phyloP scores from a whole-genome alignment of 495 filamentous ascomycete species.

The Aspergillus indologenus region DNA sequence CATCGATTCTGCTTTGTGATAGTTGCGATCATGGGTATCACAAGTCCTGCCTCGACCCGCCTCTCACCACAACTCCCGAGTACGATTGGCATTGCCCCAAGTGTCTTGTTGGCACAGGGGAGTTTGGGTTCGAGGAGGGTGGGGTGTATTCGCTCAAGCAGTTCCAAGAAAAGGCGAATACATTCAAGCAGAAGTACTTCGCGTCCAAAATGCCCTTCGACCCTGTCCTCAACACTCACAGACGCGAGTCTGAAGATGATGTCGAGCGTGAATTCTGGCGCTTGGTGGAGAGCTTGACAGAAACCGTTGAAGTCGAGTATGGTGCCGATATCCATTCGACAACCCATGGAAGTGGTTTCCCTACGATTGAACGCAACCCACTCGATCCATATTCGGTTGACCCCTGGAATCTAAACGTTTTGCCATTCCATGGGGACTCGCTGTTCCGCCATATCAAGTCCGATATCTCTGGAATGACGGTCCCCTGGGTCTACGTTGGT shows the following conservation, averaged over 20 bases:
- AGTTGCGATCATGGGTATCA: constrained; percentile 91
- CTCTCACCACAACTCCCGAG: constrained; percentile 72
- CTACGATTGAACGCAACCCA: constrained; percentile 89
- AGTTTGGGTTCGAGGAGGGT: constrained; percentile 97
- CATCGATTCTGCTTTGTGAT: constrained; percentile 78
- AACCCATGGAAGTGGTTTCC: constrained; percentile 96
- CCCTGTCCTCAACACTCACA: constrained; percentile 71
- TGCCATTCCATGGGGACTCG: constrained; percentile 87
- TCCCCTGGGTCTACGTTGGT: constrained; percentile 99
- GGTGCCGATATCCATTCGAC: constrained; percentile 98
- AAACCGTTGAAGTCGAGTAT: constrained; percentile 97
- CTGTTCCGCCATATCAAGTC: constrained; percentile 96
- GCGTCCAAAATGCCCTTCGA: constrained; percentile 88
- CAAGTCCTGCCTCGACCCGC: constrained; percentile 82
- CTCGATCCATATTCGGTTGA: constrained; percentile 80
- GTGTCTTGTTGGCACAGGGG: constrained; percentile 92
- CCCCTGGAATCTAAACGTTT: constrained; percentile 94
- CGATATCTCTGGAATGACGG: constrained; percentile 99
- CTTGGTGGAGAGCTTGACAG: constrained; percentile 84
- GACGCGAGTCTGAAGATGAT: constrained; percentile 88
- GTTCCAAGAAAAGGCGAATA: constrained; percentile 93
- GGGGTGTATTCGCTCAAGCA: constrained; percentile 92
- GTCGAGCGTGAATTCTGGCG: constrained; percentile 98
- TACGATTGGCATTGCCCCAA: constrained; percentile 95
- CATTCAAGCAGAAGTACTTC: constrained; percentile 94